Percentiles rank a stretch among this genome's conserved stretches.
phyloP scores from a whole-genome alignment of 768 basidiomycete species.

The Suillus hirtellus region DNA sequence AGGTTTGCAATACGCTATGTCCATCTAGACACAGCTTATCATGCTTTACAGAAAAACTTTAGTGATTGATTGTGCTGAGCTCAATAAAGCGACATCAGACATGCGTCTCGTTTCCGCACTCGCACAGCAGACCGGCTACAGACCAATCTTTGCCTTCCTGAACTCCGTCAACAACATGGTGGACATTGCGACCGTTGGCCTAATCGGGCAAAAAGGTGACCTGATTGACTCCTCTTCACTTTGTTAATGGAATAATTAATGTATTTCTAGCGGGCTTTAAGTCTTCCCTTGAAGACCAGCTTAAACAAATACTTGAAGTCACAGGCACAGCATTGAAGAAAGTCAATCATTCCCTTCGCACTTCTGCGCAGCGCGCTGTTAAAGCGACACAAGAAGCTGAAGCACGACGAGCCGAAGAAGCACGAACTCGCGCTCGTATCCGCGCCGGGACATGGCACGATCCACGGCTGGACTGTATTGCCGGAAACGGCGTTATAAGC shows the following conservation, averaged over 20 bases:
- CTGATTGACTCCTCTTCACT: neutral
- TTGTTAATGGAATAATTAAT: neutral
- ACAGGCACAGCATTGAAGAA: conserved; percentile 70
- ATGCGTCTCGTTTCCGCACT: conserved; percentile 63
- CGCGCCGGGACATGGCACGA: conserved; percentile 79
- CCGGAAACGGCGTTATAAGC: conserved; percentile 84
- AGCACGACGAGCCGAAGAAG: conserved; percentile 39
- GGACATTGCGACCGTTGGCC: conserved; percentile 87
- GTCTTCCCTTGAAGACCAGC: conserved; percentile 75
- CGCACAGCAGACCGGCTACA: conserved; percentile 84
- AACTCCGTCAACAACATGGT: conserved; percentile 80
- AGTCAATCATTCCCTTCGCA: conserved; percentile 53
- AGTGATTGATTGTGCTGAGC: conserved; percentile 79
- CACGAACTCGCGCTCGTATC: conserved; percentile 47
- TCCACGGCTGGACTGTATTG: conserved; percentile 78
- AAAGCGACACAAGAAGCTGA: conserved; percentile 39
- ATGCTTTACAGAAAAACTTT: conserved; percentile 56
- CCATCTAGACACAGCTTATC: neutral
- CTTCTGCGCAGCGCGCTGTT: conserved; percentile 41
- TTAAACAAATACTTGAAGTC: conserved; percentile 82
- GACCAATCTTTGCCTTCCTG: conserved; percentile 85
- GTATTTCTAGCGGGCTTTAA: conserved; percentile 70
- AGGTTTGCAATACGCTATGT: conserved; percentile 39
- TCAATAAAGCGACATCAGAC: conserved; percentile 72
- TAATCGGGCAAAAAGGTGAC: conserved; percentile 93